Conservation (phyloP, 331 rosid genomes). For the Pyracantha coccinea region DNA sequence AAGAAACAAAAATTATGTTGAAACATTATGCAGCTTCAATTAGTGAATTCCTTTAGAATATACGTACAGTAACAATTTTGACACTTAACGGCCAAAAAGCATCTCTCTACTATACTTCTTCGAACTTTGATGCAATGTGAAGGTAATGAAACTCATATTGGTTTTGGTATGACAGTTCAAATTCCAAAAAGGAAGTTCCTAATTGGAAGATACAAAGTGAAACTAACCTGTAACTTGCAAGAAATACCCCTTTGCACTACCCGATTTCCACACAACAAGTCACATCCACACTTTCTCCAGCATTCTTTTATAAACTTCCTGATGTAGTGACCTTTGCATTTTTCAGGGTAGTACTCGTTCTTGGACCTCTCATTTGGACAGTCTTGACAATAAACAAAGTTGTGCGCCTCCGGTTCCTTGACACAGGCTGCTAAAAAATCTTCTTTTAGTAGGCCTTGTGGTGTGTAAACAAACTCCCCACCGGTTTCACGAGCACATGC, state of each 20-base stretch:
- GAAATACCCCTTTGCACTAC: slow-evolving; percentile 78
- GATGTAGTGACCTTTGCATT: slow-evolving; percentile 72
- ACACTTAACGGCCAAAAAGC: neutral
- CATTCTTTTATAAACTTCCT: slow-evolving; percentile 86
- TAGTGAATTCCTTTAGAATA: neutral
- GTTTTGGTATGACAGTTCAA: neutral
- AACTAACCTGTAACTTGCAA: slow-evolving; percentile 75
- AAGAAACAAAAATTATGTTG: neutral
- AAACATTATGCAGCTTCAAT: neutral
- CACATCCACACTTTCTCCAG: slow-evolving; percentile 95
- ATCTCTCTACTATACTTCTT: neutral
- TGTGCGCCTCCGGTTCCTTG: slow-evolving; percentile 37
- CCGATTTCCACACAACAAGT: slow-evolving; percentile 82
- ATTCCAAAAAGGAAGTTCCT: neutral
- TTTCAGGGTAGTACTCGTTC: slow-evolving; percentile 38
- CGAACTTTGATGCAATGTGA: neutral
- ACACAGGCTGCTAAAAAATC: slow-evolving; percentile 46
- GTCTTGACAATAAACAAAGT: slow-evolving; percentile 52
- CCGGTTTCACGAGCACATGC: slow-evolving; percentile 94
- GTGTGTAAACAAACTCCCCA: slow-evolving; percentile 85
- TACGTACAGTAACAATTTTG: neutral
- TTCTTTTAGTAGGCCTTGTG: slow-evolving; percentile 56
- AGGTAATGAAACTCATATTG: neutral
- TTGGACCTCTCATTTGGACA: slow-evolving; percentile 67
- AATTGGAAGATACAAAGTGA: slow-evolving; percentile 2